Evolutionary conservation across 371 early-diverging fungal species (phyloP), one percentile per base, ranked within the genome.

Genomic region (Mucor racemosus): DNA sequence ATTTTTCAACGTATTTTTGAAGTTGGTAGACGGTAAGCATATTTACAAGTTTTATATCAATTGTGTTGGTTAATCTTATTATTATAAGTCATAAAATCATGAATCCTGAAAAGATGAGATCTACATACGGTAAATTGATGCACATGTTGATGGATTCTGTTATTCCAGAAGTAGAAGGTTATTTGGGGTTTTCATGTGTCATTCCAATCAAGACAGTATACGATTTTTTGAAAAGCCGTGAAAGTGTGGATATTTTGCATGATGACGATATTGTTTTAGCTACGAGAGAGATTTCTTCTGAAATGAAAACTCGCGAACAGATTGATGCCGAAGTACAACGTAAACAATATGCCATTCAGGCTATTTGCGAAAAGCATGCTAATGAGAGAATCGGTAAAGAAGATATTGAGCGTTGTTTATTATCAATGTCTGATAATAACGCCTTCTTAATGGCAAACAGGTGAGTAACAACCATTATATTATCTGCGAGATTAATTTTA

Each of bases 41-140:
- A 34, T 4, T 34, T 9, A 7, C 38, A 9, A 11, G 38, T 9
- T 38, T 38, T 7, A 7, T 38, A 5, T 38, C 38, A 38, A 7
- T 38, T 38, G 38, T 38, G 4, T 38, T 38, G 26, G 3, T 26
- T 26, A 26, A 26, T 26, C 26, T 26, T 26, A 26, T 26, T 26
- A 26, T 11, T 38, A 50, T 5, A 9, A 81, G 83, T 33, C 94
- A 97, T 81, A 98, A 98, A 84, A 95, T 98, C 71, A 96, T 96
- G 95, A 98, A 98, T 65, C 99, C 99, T 0, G 98, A 98, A 75
- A 95, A 95, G 76, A 96, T 98, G 97, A 85, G 97, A 53, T 82
- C 87, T 36, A 91, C 91, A 10, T 98, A 98, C 75, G 99, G 98
- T 58, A 97, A 98, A 71, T 80, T 98, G 46, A 91, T 98, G 86